Percentiles rank a stretch among this genome's conserved stretches.
Evolutionary conservation across 331 rosid genomes (phyloP).

Genomic region (Spiraea crenata): DNA sequence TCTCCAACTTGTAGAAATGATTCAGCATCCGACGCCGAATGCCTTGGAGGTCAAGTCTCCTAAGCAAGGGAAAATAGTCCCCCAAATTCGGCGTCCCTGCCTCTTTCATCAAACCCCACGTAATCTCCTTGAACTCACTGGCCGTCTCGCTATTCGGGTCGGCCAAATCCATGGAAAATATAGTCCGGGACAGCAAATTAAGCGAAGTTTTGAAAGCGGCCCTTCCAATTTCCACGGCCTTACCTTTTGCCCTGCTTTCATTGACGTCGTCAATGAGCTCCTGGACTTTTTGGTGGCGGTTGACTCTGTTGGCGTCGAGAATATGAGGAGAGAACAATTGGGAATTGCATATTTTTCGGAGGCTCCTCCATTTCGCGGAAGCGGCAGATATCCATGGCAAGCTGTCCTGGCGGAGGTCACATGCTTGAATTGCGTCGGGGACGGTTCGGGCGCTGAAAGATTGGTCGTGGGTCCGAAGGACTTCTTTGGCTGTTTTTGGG

Average conservation of each 20-base stretch:
- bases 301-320: neutral
- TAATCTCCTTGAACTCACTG: slow-evolving; percentile 35
- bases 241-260: neutral
- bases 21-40: neutral
- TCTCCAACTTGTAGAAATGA: neutral
- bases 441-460: slow-evolving; percentile 22
- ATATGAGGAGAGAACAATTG: too few relatives aligned
- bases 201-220: slow-evolving; percentile 7
- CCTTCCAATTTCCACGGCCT: slow-evolving; percentile 5
- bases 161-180: slow-evolving; percentile 34
- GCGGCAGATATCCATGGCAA: neutral
- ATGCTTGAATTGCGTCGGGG: neutral
- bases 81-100: slow-evolving; percentile 22
- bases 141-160: slow-evolving; percentile 21
- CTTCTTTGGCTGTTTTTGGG: slow-evolving; percentile 32
- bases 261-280: slow-evolving; percentile 27
- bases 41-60: slow-evolving; percentile 25
- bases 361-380: neutral
- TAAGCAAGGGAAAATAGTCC: slow-evolving; percentile 28
- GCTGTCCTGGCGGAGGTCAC: neutral
- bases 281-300: slow-evolving; percentile 33
- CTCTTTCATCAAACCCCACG: slow-evolving; percentile 32
- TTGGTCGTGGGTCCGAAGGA: slow-evolving; percentile 43
- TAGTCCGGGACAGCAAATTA: slow-evolving; percentile 23
- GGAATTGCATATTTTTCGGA: neutral